Evolutionary conservation across 495 filamentous ascomycete genomes (phyloP).

Genomic region (Trypethelium eluteriae): DNA sequence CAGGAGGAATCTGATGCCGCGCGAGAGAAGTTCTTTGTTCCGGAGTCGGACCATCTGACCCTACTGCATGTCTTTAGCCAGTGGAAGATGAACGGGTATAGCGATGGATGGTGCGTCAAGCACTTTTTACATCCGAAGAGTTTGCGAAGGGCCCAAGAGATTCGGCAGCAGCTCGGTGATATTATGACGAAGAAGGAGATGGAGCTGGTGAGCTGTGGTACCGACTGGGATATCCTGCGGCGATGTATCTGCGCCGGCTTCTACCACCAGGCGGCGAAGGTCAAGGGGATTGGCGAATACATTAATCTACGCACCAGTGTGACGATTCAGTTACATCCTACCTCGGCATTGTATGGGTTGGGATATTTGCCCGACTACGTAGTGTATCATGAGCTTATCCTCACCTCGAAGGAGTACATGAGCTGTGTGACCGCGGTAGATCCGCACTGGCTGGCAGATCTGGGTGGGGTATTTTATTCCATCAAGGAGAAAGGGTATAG

Average conservation of each 20-base stretch:
- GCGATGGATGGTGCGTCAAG: slow-evolving; percentile 81
- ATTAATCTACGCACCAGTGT: slow-evolving; percentile 92
- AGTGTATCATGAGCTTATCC: slow-evolving; percentile 95
- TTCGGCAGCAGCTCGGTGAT: slow-evolving; percentile 83
- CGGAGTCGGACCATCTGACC: slow-evolving; percentile 94
- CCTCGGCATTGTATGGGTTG: slow-evolving; percentile 81
- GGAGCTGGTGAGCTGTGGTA: slow-evolving; percentile 78
- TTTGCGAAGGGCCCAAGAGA: slow-evolving; percentile 82
- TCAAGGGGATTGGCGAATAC: slow-evolving; percentile 95
- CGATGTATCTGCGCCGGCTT: slow-evolving; percentile 97
- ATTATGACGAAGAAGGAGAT: slow-evolving; percentile 95
- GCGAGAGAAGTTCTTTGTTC: slow-evolving; percentile 97
- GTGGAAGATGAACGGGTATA: slow-evolving; percentile 86
- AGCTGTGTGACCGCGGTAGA: slow-evolving; percentile 93
- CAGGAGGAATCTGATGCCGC: slow-evolving; percentile 95
- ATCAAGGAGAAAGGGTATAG: slow-evolving; percentile 98
- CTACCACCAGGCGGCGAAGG: slow-evolving; percentile 96
- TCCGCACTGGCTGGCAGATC: slow-evolving; percentile 94
- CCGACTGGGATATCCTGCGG: slow-evolving; percentile 91
- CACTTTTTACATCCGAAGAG: slow-evolving; percentile 94
- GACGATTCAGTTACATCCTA: slow-evolving; percentile 88
- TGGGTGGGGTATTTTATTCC: slow-evolving; percentile 97
- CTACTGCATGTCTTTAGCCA: slow-evolving; percentile 93
- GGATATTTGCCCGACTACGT: slow-evolving; percentile 95
- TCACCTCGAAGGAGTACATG: slow-evolving; percentile 98